phyloP scores from a whole-genome alignment of 1,284 basidiomycete species.

The Gymnopus androsaceus region DNA sequence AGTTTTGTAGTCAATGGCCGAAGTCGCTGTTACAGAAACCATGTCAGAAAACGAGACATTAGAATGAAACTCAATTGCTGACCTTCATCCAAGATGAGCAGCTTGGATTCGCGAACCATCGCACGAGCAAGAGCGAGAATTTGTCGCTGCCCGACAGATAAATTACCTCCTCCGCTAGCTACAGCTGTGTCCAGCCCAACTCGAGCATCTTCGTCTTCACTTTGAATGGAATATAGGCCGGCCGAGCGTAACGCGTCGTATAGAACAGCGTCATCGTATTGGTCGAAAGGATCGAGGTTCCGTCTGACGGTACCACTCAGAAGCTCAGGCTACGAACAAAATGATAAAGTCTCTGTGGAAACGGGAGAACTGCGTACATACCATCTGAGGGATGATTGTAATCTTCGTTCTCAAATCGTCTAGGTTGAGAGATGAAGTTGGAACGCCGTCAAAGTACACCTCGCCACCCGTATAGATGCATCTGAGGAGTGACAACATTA shows the following conservation, averaged over 20 bases:
- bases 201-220: slow-evolving; percentile 35
- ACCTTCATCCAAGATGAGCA: slow-evolving; percentile 43
- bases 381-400: slow-evolving; percentile 44
- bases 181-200: slow-evolving; percentile 41
- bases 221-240: slow-evolving; percentile 40
- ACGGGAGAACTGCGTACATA: slow-evolving; percentile 25
- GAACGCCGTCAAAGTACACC: slow-evolving; percentile 42
- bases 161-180: slow-evolving; percentile 49
- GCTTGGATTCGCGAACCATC: slow-evolving; percentile 41
- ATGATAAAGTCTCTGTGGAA: slow-evolving; percentile 25
- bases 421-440: slow-evolving; percentile 46
- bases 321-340: slow-evolving; percentile 44
- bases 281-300: slow-evolving; percentile 61
- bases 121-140: slow-evolving; percentile 45
- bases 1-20: slow-evolving; percentile 19
- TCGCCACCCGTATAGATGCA: slow-evolving; percentile 46
- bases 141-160: slow-evolving; percentile 60
- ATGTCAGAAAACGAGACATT: background rate
- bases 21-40: slow-evolving; percentile 20
- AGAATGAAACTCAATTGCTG: background rate
- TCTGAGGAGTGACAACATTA: slow-evolving; percentile 40
- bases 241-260: slow-evolving; percentile 43
- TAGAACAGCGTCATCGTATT: slow-evolving; percentile 56
- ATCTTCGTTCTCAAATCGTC: slow-evolving; percentile 50
- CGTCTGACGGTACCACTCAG: slow-evolving; percentile 50